Conservation (phyloP, 106 monocot genomes). For the Amphibolis antarctica region DNA sequence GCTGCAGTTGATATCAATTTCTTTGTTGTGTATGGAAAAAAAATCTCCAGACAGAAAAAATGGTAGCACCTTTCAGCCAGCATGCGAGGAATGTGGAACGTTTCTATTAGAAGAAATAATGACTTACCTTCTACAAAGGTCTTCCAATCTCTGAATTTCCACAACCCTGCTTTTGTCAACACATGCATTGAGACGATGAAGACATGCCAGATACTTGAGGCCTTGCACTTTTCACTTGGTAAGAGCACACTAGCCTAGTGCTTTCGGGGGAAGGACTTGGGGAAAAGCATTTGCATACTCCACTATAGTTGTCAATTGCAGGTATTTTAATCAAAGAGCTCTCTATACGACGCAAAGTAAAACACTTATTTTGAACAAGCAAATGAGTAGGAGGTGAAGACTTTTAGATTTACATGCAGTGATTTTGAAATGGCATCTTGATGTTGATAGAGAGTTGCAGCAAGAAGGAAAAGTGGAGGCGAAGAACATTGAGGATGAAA, state of each 20-base stretch:
- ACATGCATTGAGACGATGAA: conserved; percentile 21
- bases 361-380: conserved; percentile 5
- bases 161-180: conserved; percentile 18
- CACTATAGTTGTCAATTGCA: conserved; percentile 3
- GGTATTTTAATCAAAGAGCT: conserved; percentile 52
- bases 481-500: no score
- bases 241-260: conserved; percentile 10
- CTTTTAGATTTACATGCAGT: no score
- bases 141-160: conserved; percentile 12
- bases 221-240: conserved; percentile 13
- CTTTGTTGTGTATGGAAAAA: no score
- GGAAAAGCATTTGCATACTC: conserved; percentile 17
- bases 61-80: not conserved
- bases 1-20: not conserved
- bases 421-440: no score
- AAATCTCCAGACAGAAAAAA: not conserved
- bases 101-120: conserved; percentile 1
- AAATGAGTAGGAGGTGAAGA: conserved; percentile 37
- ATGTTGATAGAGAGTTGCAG: no score
- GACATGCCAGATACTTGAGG: conserved; percentile 12
- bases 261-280: conserved; percentile 26
- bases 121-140: conserved; percentile 30
- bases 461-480: no score
- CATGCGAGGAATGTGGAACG: not conserved
- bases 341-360: conserved; percentile 33